Conservation (phyloP, 1,284 basidiomycete genomes). For the Malassezia slooffiae region DNA sequence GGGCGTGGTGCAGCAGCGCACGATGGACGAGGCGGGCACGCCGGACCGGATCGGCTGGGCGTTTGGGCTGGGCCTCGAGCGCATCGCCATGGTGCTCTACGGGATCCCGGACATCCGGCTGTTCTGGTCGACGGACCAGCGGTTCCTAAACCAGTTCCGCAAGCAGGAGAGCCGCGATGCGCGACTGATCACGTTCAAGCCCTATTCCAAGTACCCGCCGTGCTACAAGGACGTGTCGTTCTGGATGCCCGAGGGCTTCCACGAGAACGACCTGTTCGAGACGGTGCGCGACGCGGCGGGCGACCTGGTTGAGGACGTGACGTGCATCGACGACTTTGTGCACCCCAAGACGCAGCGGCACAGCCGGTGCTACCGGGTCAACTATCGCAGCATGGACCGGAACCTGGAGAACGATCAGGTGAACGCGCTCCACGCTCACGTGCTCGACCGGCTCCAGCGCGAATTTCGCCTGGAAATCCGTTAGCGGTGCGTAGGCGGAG, state of each 20-base stretch:
- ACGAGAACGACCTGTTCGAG: slow-evolving; percentile 96
- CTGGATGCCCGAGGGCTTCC: slow-evolving; percentile 53
- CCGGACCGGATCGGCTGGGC: slow-evolving; percentile 79
- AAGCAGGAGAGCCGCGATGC: slow-evolving; percentile 49
- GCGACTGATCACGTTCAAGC: slow-evolving; percentile 40
- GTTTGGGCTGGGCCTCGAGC: slow-evolving; percentile 90
- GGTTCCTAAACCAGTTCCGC: slow-evolving; percentile 76
- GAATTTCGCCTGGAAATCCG: slow-evolving; percentile 47
- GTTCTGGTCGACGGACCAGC: slow-evolving; percentile 84
- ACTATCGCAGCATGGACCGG: slow-evolving; percentile 94
- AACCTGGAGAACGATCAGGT: slow-evolving; percentile 82
- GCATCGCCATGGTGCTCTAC: slow-evolving; percentile 96
- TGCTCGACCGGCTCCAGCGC: slow-evolving; percentile 47
- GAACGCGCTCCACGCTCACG: slow-evolving; percentile 60
- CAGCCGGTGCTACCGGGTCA: slow-evolving; percentile 80
- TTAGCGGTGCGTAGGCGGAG: slow-evolving; percentile 8
- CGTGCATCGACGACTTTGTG: slow-evolving; percentile 76
- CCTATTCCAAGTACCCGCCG: slow-evolving; percentile 41
- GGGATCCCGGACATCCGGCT: slow-evolving; percentile 96
- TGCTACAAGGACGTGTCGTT: slow-evolving; percentile 53
- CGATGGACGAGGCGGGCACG: slow-evolving; percentile 63
- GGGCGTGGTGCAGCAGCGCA: slow-evolving; percentile 81
- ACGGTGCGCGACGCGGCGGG: slow-evolving; percentile 81
- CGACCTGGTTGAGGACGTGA: slow-evolving; percentile 81
- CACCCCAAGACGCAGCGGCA: slow-evolving; percentile 75